Percentiles rank a stretch among this genome's conserved stretches.
These are phyloP conservation scores for Verticillium longisporum DNA, from an alignment of 2,329 filamentous ascomycete genomes.

Conservation along the genomic window DNA sequence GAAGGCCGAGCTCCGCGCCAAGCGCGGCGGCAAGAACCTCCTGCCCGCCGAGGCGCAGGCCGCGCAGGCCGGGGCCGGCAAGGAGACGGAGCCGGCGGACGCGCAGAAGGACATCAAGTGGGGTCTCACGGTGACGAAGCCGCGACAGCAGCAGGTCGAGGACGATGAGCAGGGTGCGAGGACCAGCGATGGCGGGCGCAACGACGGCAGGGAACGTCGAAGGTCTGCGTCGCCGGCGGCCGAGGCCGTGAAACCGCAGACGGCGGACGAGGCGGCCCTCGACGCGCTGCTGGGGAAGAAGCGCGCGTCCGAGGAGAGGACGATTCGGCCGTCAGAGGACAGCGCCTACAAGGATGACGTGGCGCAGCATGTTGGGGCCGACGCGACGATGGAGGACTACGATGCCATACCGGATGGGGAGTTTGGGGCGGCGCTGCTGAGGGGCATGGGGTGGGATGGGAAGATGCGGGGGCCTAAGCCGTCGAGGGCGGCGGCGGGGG, in stretches of 20 bases:
- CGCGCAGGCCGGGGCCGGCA: conserved; percentile 25
- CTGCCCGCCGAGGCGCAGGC: conserved; percentile 48
- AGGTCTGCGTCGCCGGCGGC: neutral
- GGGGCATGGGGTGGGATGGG: conserved; percentile 93
- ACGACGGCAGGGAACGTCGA: neutral
- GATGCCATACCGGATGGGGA: conserved; percentile 86
- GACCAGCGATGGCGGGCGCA: conserved; percentile 3
- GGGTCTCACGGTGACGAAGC: conserved; percentile 41
- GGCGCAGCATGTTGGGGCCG: conserved; percentile 58
- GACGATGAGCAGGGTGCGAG: neutral
- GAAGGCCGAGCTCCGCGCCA: conserved; percentile 46
- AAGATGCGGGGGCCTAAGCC: conserved; percentile 44
- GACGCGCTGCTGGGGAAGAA: conserved; percentile 56
- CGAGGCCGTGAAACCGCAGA: neutral
- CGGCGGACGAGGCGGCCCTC: conserved; percentile 47
- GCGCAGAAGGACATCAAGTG: conserved; percentile 48
- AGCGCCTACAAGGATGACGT: conserved; percentile 68
- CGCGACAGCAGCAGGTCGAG: conserved; percentile 48
- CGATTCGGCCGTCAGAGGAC: conserved; percentile 41
- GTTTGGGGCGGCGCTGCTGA: conserved; percentile 82
- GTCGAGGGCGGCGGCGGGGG: conserved; percentile 54
- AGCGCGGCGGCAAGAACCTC: conserved; percentile 40
- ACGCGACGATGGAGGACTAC: conserved; percentile 76
- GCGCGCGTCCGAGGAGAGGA: conserved; percentile 17
- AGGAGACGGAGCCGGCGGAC: conserved; percentile 32